Base-by-base conservation (phyloP, 2,329 filamentous ascomycete genomes). In the Ophiostoma novo-ulmi region DNA sequence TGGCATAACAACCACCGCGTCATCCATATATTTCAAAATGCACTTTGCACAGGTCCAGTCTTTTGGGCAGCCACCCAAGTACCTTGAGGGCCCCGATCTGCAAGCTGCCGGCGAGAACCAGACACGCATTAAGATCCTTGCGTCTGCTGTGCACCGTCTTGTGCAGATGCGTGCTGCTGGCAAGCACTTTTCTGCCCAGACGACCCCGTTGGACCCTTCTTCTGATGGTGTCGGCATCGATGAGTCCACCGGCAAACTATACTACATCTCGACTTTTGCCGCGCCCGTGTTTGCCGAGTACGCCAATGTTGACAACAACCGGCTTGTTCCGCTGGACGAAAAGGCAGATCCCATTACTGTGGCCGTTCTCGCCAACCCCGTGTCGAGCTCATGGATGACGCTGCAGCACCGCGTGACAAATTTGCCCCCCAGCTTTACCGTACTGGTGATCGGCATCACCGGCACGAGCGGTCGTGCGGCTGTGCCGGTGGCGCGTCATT, bases 371-470 rank as follows among this genome's bases (percentile, higher is more conserved):
- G 79, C 83, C 55, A 88, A 88, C 73, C 85, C 85, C 0, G 84
- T 82, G 36, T 82, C 86, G 79, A 83, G 82, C 69, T 82, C 81
- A 58, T 88, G 85, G 85, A 86, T 88, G 85, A 85, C 85, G 5
- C 77, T 88, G 48, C 80, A 78, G 31, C 78, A 81, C 55, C 80
- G 85, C 6, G 81, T 81, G 0, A 73, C 72, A 5, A 73, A 77
- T 6, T 76, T 84, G 3, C 79, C 80, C 80, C 65, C 76, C 26
- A 77, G 79, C 5, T 87, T 84, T 75, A 82, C 80, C 4, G 82
- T 83, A 73, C 82, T 99, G 69, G 93, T 99, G 36, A 82, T 96
- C 1, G 95, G 95, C 31, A 94, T 94, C 61, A 97, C 98, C 81
- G 97, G 97, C 79, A 98, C 95, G 0, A 85, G 83, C 61, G 86